Evolutionary conservation across 441 rosid species (phyloP), one percentile per base, ranked within the genome.

Genomic region (Eutrema salsugineum): DNA sequence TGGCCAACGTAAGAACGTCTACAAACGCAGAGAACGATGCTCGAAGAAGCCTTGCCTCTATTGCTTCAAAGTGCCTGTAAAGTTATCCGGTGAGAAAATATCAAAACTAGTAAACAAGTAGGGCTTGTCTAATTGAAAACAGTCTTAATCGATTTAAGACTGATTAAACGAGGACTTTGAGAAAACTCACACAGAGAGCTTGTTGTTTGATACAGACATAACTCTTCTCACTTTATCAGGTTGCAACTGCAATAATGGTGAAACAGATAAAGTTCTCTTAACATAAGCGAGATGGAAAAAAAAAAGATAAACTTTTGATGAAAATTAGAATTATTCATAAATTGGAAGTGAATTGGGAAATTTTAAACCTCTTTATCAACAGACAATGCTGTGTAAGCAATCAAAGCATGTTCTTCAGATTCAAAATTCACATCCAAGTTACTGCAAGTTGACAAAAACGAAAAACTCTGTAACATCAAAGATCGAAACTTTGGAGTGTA

Each of bases 21-120:
- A 83, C 81, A 47, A 93, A 95, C 11, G 97, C 85, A 46, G 97
- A 93, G 76, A 86, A 89, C 0, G 97, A 95, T 42, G 99, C 97
- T 17, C 97, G 89, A 30, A 91, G 97, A 76, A 92, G 91, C 77
- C 97, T 88, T 1, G 99, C 98, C 81, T 93, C 97, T 2, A 86
- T 78, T 16, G 98, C 98, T 77, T 89, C 97, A 54, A 95, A 91
- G 55, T 82, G 91, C 77, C 98, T 91, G 78, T n/a, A 27, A 19
- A 42, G 14, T 59, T 8, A 66, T 19, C 57, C 12, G 0, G 22
- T n/a, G 20, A 42, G 10, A 50, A 7, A 19, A 14, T 0, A 38
- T 51, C 43, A 27, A 57, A 70, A 35, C 27, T 9, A 20, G 12
- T 8, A 19, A 30, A 36, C 17, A 48, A 54, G 19, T 20, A 20